A percentile compares a stretch with the other conserved stretches of the same genome.
These are phyloP conservation scores for Phytopythium aichiense DNA, from an alignment of 352 stramenopile genomes.

Conservation along the genomic window DNA sequence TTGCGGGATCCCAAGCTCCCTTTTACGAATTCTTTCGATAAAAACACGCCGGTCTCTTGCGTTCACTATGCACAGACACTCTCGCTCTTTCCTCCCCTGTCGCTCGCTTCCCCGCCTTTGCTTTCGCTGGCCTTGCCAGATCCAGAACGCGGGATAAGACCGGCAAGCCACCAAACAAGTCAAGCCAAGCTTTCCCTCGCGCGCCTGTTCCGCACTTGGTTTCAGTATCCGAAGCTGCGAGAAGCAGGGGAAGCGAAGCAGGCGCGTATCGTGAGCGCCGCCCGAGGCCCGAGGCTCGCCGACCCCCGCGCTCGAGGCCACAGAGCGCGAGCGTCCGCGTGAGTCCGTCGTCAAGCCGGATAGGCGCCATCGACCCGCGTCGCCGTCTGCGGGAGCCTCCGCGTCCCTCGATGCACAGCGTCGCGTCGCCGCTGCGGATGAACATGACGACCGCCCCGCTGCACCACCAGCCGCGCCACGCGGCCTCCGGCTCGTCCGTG, in stretches of 20 bases:
- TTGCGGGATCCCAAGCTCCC: neutral
- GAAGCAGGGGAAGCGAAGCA: neutral
- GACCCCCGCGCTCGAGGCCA: neutral
- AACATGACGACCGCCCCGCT: constrained; percentile 17
- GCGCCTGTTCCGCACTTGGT: neutral
- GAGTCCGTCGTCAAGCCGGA: no score
- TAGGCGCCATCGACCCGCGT: no score
- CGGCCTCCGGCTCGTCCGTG: neutral
- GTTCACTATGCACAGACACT: neutral
- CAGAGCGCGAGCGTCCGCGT: no score
- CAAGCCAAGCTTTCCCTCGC: neutral
- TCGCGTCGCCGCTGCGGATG: constrained; percentile 26
- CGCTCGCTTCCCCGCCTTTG: neutral
- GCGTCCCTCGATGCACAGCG: constrained; percentile 22
- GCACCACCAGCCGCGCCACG: constrained; percentile 4
- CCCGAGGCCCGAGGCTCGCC: neutral
- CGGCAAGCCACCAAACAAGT: neutral
- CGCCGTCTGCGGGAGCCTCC: neutral
- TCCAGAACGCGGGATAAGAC: constrained; percentile 3
- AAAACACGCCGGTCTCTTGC: neutral
- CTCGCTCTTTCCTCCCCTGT: neutral
- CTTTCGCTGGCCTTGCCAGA: neutral
- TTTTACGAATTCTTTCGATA: neutral
- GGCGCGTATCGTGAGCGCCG: neutral
- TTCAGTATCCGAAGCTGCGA: neutral